Base-by-base conservation (phyloP, 805 yeast genomes). In the Clavispora phyllophila region DNA sequence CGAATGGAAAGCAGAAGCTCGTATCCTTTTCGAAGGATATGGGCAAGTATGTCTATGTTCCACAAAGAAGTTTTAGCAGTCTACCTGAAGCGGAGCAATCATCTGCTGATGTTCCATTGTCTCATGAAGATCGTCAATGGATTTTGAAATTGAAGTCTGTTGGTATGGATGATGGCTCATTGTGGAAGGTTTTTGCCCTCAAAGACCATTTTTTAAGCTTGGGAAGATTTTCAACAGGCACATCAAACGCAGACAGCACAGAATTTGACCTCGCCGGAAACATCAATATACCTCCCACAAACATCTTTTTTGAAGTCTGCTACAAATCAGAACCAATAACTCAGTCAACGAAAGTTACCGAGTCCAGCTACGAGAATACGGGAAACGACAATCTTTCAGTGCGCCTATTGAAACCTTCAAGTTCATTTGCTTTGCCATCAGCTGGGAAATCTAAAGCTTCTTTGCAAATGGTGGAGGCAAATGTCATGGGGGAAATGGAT, bases 121-220 rank as follows among this genome's bases (percentile, higher is more conserved):
- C 87, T 0, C 72, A 74, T 3, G 84, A 79, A 44, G 96, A 87
- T 59, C 71, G 75, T 43, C 72, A 72, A 25, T 84, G 96, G 89
- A 66, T 88, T n/a, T 77, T 77, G 28, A 79, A 82, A 48, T 66
- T 91, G 34, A 74, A 78, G 37, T 71, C 82, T 2, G 71, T 87
- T n/a, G 98, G 97, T 0, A 63, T 91, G 40, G 70, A 70, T 7
- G 87, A 81, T 9, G 70, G 68, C 7, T 95, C 88, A 36, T 53
- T 87, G 20, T 91, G 97, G 97, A 91, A 90, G 59, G 63, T 91
- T 10, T 81, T 82, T 13, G 78, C 78, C 3, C 61, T 88, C 43
- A 71, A 90, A 43, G 82, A 82, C 23, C 85, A 87, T 51, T 74
- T 90, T 8, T 72, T 65, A 45, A 77, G 81, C 38, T 41, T 37